A percentile compares a stretch with the other conserved stretches of the same genome.
Evolutionary conservation across 2,329 filamentous ascomycete species (phyloP).

Genomic region (Alternaria sp.): DNA sequence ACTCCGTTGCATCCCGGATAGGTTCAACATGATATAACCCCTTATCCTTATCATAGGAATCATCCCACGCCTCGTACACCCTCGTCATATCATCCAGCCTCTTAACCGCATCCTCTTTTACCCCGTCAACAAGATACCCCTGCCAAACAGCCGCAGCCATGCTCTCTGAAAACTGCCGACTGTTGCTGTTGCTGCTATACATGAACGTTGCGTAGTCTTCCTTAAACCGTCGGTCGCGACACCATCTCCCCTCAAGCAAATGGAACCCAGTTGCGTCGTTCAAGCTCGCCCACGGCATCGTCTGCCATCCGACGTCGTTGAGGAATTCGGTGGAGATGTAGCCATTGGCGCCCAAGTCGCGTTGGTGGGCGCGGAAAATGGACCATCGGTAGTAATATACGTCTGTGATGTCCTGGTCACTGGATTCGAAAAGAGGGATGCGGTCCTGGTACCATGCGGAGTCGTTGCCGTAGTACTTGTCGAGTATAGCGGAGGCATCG

Average conservation of each 20-base stretch:
- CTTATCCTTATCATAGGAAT: constrained; percentile 53
- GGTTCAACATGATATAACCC: constrained; percentile 56
- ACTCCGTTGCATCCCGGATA: constrained; percentile 56
- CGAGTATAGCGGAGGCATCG: constrained; percentile 37
- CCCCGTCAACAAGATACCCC: constrained; percentile 56
- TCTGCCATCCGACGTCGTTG: constrained; percentile 56
- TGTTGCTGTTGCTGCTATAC: constrained; percentile 51
- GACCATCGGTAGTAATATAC: constrained; percentile 60
- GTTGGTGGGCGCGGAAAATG: constrained; percentile 56
- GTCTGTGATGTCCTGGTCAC: constrained; percentile 50
- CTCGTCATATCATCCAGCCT: constrained; percentile 51
- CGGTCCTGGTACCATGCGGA: constrained; percentile 52
- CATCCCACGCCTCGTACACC: constrained; percentile 52
- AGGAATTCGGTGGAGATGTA: constrained; percentile 59
- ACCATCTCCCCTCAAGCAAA: constrained; percentile 57
- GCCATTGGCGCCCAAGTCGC: constrained; percentile 54
- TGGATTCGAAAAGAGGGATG: constrained; percentile 54
- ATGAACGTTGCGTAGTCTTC: constrained; percentile 57
- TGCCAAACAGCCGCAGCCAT: constrained; percentile 55
- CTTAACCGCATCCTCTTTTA: constrained; percentile 41
- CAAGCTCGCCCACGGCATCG: constrained; percentile 54
- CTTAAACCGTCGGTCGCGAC: constrained; percentile 55
- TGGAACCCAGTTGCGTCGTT: constrained; percentile 59
- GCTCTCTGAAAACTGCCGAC: constrained; percentile 56
- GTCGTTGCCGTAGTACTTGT: constrained; percentile 54